Evolutionary conservation across 2,329 filamentous ascomycete species (phyloP).

Genomic region (Aspergillus latus): DNA sequence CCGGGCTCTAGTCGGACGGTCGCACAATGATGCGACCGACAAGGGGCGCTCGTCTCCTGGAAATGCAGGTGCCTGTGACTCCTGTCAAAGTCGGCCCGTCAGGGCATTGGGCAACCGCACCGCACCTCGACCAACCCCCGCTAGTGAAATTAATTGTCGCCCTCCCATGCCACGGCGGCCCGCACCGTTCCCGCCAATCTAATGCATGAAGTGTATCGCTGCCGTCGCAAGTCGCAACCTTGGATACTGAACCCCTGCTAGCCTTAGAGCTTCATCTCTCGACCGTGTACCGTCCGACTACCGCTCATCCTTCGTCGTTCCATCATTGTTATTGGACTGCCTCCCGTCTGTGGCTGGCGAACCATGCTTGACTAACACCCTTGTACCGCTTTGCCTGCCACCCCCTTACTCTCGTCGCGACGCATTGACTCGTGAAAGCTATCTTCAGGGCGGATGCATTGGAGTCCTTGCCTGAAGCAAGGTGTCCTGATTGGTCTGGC

Average conservation of each 20-base stretch:
- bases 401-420: neutral
- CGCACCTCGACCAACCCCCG: conserved; percentile 17
- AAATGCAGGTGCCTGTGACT: conserved; percentile 22
- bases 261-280: neutral
- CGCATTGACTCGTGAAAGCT: neutral
- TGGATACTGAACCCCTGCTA: neutral
- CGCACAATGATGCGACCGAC: conserved; percentile 6
- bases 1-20: neutral
- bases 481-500: neutral
- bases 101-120: conserved; percentile 24
- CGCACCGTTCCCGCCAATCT: conserved; percentile 29
- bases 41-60: conserved; percentile 13
- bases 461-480: conserved; percentile 11
- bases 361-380: neutral
- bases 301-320: neutral
- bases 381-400: neutral
- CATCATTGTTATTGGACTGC: neutral
- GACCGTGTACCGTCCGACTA: neutral
- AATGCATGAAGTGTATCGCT: too few species aligned
- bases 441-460: neutral
- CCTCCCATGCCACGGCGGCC: conserved; percentile 27
- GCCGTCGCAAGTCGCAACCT: neutral
- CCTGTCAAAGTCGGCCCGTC: conserved; percentile 9
- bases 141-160: conserved; percentile 19
- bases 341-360: conserved; percentile 1